phyloP scores from a whole-genome alignment of 106 monocot genomes.

The Iris macrosiphon region DNA sequence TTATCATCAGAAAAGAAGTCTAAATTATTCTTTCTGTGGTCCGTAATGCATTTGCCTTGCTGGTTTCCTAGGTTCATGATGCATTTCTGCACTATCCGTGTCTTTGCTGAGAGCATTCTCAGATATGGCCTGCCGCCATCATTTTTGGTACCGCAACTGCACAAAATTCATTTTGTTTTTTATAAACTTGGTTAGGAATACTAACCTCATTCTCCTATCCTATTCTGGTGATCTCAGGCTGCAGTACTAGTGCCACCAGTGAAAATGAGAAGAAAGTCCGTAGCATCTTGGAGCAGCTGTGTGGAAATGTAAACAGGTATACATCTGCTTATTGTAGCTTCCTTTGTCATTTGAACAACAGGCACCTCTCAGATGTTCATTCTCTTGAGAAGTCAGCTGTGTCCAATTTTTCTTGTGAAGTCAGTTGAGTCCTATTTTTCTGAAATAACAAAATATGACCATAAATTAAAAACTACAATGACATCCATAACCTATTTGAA shows the following conservation, averaged over 20 bases:
- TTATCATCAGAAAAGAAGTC: too few species aligned
- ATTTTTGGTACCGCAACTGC: constrained; percentile 54
- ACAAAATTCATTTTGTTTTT: not conserved
- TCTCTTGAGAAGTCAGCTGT: not conserved
- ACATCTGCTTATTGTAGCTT: not conserved
- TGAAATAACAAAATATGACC: not conserved
- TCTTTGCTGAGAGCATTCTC: constrained; percentile 96
- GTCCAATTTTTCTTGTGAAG: too few species aligned
- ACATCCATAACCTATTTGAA: not conserved
- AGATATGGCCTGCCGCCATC: constrained; percentile 94
- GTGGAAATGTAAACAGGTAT: constrained; percentile 61
- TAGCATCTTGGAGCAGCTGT: constrained; percentile 55
- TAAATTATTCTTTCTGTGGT: too few species aligned
- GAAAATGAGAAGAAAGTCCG: constrained; percentile 95
- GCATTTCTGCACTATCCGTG: constrained; percentile 92
- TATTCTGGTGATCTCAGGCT: constrained; percentile 32
- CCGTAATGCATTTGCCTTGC: too few species aligned
- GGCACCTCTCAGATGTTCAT: not conserved
- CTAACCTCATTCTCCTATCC: not conserved
- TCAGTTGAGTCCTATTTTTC: not conserved
- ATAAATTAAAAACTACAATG: not conserved
- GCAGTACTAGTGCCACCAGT: constrained; percentile 63
- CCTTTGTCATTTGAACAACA: not conserved
- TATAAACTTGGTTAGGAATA: not conserved
- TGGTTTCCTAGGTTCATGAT: constrained; percentile 99